Percentiles rank a stretch among this genome's conserved stretches.
phyloP scores from a whole-genome alignment of 805 yeast genomes.

The Sungouiozyma intestinalis region DNA sequence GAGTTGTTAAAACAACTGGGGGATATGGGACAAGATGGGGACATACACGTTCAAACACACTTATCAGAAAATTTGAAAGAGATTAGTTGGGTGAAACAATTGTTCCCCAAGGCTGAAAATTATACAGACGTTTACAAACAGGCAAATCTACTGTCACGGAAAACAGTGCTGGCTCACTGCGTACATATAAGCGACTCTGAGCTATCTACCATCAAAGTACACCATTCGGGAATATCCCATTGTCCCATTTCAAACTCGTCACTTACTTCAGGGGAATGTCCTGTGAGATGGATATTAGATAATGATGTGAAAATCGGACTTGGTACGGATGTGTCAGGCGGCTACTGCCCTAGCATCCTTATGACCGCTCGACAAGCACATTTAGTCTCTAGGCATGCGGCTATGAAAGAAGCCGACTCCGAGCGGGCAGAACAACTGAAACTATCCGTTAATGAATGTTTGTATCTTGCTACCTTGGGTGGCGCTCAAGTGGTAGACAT shows the following conservation, averaged over 20 bases:
- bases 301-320: constrained; percentile 65
- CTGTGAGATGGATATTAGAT: constrained; percentile 57
- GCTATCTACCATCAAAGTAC: constrained; percentile 41
- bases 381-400: constrained; percentile 59
- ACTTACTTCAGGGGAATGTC: constrained; percentile 83
- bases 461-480: constrained; percentile 78
- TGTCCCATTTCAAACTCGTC: constrained; percentile 90
- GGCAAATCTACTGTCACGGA: constrained; percentile 45
- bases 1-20: constrained; percentile 58
- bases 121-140: constrained; percentile 74
- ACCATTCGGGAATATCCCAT: constrained; percentile 69
- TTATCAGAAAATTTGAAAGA: constrained; percentile 74
- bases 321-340: constrained; percentile 76
- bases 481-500: constrained; percentile 73
- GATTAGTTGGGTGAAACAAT: constrained; percentile 55
- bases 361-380: constrained; percentile 60
- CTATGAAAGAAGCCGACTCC: constrained; percentile 42
- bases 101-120: constrained; percentile 59
- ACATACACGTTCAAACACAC: constrained; percentile 79
- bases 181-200: constrained; percentile 65
- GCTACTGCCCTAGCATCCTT: constrained; percentile 56
- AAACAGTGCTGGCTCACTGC: constrained; percentile 84
- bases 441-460: constrained; percentile 56
- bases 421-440: constrained; percentile 23
- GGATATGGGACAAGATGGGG: constrained; percentile 33